Evolutionary conservation across 2,329 filamentous ascomycete species (phyloP), one percentile per base, ranked within the genome.

Genomic region (Byssothecium circinans): DNA sequence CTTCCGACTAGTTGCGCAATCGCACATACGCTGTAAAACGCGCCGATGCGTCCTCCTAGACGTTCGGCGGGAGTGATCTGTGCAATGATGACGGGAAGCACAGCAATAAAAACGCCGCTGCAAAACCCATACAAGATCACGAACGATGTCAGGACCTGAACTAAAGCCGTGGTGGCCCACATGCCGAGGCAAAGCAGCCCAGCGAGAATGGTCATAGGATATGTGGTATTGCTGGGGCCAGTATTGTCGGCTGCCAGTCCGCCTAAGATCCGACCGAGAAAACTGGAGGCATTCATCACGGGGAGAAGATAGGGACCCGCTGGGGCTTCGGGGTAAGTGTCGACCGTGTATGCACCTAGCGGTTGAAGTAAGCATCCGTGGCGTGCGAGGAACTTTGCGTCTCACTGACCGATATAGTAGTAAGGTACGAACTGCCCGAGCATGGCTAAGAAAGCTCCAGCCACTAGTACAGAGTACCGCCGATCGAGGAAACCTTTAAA

Each of bases 41-140:
- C 78, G 1, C 88, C 88, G 2, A 79, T 84, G 4, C 87, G 77
- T 1, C 84, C 79, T n/a, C 88, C 88, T 23, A 91, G 84, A 64
- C 88, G 78, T 15, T 81, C 75, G 29, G 89, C 79, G 34, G 88
- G 84, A 1, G 82, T 85, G 52, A 91, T 86, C 60, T 90, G 85
- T 1, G 85, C 86, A 18, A 91, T 74, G 14, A 88, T 73, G 0
- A 85, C 79, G 0, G 87, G 84, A 0, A 76, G 75, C 20, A 90
- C 72, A 0, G 81, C 81, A 33, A 88, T 81, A 58, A 84, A 87
- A 2, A 82, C 81, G n/a, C 87, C 87, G 0, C 82, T 85, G 12
- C 78, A 78, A 64, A 89, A 88, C 15, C 86, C 87, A 56, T 87
- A 90, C 6, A 88, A 68, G n/a, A 79, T 75, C 11, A 80, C 78